These are phyloP conservation scores for Teratosphaeria gauchensis DNA, from an alignment of 2,329 filamentous ascomycete species.

Conservation along the genomic window DNA sequence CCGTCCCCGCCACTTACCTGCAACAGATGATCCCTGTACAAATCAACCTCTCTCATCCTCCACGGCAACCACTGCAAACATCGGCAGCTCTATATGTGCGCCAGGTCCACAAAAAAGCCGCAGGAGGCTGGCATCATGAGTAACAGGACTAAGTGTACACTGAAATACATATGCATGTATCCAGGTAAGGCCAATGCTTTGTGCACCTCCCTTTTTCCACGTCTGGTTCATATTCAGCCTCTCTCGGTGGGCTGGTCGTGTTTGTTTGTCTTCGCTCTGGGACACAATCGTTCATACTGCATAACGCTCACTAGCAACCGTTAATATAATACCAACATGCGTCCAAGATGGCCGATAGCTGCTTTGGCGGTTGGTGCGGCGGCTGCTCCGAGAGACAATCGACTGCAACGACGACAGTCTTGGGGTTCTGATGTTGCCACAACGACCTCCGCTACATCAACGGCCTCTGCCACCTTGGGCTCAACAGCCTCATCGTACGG, in stretches of 20 bases:
- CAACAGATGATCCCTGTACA: neutral
- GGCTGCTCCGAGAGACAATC: constrained; percentile 1
- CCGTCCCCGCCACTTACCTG: neutral
- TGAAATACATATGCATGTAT: neutral
- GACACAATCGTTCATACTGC: neutral
- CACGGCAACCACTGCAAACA: neutral
- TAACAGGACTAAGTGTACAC: neutral
- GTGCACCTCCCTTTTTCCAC: neutral
- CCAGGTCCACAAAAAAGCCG: neutral
- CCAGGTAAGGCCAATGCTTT: neutral
- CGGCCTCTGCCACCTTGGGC: too few relatives aligned
- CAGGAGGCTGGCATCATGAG: neutral
- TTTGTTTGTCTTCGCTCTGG: neutral
- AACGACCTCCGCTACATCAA: too few relatives aligned
- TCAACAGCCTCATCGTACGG: too few relatives aligned
- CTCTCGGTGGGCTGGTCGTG: neutral
- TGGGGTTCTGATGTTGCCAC: too few relatives aligned
- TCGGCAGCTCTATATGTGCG: neutral
- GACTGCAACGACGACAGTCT: neutral
- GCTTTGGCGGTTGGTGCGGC: constrained; percentile 4
- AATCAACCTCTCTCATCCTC: neutral
- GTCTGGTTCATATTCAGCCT: neutral
- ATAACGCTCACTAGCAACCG: neutral
- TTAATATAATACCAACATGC: constrained; percentile 3
- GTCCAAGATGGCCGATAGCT: constrained; percentile 2